Base-by-base conservation (phyloP, 2,329 filamentous ascomycete genomes). In the Penicillium verrucosum region DNA sequence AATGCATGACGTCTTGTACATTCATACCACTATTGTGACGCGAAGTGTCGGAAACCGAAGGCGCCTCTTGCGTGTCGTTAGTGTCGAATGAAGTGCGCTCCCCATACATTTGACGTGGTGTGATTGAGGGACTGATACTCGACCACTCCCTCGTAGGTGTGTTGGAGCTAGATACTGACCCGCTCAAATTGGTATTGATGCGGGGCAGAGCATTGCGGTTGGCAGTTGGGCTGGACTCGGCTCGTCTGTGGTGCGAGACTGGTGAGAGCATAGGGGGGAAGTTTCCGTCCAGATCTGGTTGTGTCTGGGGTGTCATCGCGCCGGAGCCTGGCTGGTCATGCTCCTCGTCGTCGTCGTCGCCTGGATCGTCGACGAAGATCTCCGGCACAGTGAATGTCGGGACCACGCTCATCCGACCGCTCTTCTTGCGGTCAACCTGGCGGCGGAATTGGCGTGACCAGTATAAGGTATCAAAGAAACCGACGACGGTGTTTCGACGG, bases 401-500 rank as follows among this genome's bases (percentile, higher is more conserved):
- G 30, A 95, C 79, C 1, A 80, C 83, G 5, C 86, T 88, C 85
- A 97, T 89, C 59, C 91, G 88, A 21, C 87, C 87, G 4, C 84
- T 83, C 60, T 85, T 84, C 75, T 92, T 92, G 57, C 80, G 81
- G 37, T 92, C 86, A 71, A 90, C 81, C 56, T 87, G 83, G 51
- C 86, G 86, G 65, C 90, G 87, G 80, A 97, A 97, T 64, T 85
- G 83, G 43, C 92, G 86, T 40, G 88, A 86, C 86, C 90, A 96
- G 76, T 93, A 90, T 61, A 88, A 84, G 21, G 92, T 97, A 71
- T 97, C 90, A 74, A 99, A 97, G 78, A 99, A 99, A 40, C 92
- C 92, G 42, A 94, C 84, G 10, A 99, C 94, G 29, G 92, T 86
- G 61, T 93, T 89, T 56, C 95, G 86, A 56, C 91, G 89, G 42